Conservation (phyloP, 1,284 basidiomycete species). For the Ustilago esculenta region DNA sequence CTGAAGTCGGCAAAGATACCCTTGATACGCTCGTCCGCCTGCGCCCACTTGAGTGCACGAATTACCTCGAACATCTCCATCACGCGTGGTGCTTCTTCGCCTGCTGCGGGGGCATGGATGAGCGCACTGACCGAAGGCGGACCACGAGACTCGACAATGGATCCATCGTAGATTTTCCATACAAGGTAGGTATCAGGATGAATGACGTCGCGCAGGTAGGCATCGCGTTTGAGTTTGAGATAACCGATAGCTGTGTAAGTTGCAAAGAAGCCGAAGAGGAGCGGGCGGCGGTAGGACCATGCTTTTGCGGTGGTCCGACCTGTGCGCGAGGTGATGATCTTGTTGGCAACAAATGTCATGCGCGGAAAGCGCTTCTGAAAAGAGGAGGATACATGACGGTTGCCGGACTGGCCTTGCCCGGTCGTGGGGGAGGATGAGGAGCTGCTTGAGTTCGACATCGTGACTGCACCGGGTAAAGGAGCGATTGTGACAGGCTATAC, state of each 20-base stretch:
- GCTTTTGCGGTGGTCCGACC: conserved; percentile 34
- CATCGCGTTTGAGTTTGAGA: conserved; percentile 47
- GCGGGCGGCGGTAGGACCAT: conserved; percentile 44
- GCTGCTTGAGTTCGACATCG: conserved; percentile 19
- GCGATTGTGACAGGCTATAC: not conserved
- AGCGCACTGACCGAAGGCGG: conserved; percentile 44
- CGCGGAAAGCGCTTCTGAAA: conserved; percentile 41
- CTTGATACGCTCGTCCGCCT: conserved; percentile 66
- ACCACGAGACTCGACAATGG: conserved; percentile 59
- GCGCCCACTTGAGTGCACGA: conserved; percentile 67
- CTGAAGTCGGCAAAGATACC: conserved; percentile 69
- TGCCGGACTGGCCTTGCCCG: conserved; percentile 1
- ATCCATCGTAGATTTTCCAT: conserved; percentile 65
- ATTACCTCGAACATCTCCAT: conserved; percentile 69
- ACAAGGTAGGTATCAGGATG: conserved; percentile 62
- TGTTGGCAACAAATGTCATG: conserved; percentile 36
- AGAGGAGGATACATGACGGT: conserved; percentile 2
- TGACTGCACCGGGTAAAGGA: too few species aligned
- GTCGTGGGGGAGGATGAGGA: conserved; percentile 15
- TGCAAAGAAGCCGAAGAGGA: conserved; percentile 42
- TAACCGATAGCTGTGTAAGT: conserved; percentile 50
- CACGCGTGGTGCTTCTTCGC: conserved; percentile 51
- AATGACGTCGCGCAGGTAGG: conserved; percentile 47
- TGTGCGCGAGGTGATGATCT: conserved; percentile 30
- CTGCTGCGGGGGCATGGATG: conserved; percentile 36